phyloP scores from a whole-genome alignment of 2,329 filamentous ascomycete species.

The Diaporthe ampelina region DNA sequence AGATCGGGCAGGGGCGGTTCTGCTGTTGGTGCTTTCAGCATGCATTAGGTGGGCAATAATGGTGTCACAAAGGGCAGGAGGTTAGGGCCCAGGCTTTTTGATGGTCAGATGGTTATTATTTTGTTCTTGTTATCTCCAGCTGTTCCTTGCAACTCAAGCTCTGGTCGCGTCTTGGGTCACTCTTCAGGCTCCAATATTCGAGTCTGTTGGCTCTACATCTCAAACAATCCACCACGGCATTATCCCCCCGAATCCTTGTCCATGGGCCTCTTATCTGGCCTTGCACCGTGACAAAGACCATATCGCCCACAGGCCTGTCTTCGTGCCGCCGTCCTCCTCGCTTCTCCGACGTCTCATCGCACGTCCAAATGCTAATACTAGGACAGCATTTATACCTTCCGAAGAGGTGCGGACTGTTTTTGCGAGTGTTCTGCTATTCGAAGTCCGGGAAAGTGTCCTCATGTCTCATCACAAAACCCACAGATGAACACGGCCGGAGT shows the following conservation, averaged over 20 bases:
- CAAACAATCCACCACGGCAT: slow-evolving; percentile 29
- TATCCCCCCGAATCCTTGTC: slow-evolving; percentile 4
- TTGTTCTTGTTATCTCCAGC: neutral
- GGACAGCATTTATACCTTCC: neutral
- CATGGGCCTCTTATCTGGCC: slow-evolving; percentile 11
- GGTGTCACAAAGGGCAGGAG: slow-evolving; percentile 35
- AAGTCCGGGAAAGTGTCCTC: neutral
- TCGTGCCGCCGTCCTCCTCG: neutral
- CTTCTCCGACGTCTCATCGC: slow-evolving; percentile 2
- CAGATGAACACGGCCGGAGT: neutral
- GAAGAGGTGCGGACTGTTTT: neutral
- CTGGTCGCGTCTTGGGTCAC: slow-evolving; percentile 7
- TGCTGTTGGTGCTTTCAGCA: slow-evolving; percentile 10
- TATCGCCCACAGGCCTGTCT: neutral
- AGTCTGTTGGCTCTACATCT: slow-evolving; percentile 15
- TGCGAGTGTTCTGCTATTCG: neutral
- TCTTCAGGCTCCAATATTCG: slow-evolving; percentile 8
- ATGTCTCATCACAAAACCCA: neutral
- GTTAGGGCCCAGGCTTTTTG: slow-evolving; percentile 25
- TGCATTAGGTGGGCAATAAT: slow-evolving; percentile 38
- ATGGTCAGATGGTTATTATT: slow-evolving; percentile 17
- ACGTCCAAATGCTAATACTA: neutral
- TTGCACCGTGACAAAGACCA: slow-evolving; percentile 26
- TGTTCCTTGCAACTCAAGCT: slow-evolving; percentile 1
- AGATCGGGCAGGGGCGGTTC: slow-evolving; percentile 37